phyloP scores from a whole-genome alignment of 2,329 filamentous ascomycete genomes.

The Cladosporium austrohemisphaericum region DNA sequence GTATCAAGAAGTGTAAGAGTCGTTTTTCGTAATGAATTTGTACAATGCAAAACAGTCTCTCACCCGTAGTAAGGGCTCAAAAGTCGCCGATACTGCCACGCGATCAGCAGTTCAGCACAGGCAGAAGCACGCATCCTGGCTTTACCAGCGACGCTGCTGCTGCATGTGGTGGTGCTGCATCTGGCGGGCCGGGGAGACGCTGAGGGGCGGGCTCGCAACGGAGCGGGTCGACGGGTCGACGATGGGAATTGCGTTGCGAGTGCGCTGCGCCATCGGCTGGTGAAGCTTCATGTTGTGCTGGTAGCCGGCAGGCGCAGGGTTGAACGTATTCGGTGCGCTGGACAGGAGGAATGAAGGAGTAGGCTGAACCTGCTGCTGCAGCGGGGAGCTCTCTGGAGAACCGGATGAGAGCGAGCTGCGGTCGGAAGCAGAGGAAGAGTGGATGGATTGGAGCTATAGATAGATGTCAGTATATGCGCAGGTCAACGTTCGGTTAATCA shows the following conservation, averaged over 20 bases:
- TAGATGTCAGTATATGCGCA: conserved; percentile 31
- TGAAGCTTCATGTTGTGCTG: conserved; percentile 75
- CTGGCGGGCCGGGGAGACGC: conserved; percentile 59
- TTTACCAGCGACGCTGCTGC: conserved; percentile 46
- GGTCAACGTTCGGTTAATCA: conserved; percentile 19
- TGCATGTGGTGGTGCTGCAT: conserved; percentile 55
- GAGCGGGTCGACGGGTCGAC: conserved; percentile 92
- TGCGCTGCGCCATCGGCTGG: conserved; percentile 83
- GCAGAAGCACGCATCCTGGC: conserved; percentile 16
- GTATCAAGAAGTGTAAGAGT: conserved; percentile 15
- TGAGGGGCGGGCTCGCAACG: conserved; percentile 82
- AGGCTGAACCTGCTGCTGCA: conserved; percentile 73
- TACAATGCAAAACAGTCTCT: conserved; percentile 12
- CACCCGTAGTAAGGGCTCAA: not conserved
- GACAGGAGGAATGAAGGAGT: conserved; percentile 73
- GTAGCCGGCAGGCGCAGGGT: conserved; percentile 54
- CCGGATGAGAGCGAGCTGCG: conserved; percentile 92
- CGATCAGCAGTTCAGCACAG: conserved; percentile 8
- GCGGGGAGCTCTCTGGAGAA: conserved; percentile 85
- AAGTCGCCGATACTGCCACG: not conserved
- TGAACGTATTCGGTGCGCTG: conserved; percentile 42
- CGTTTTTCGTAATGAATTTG: conserved; percentile 12
- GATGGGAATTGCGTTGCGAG: conserved; percentile 94
- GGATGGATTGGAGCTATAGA: conserved; percentile 80
- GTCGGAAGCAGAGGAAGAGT: conserved; percentile 76